These are phyloP conservation scores for Nitzschia palea DNA, from an alignment of 108 stramenopile genomes.

Conservation along the genomic window DNA sequence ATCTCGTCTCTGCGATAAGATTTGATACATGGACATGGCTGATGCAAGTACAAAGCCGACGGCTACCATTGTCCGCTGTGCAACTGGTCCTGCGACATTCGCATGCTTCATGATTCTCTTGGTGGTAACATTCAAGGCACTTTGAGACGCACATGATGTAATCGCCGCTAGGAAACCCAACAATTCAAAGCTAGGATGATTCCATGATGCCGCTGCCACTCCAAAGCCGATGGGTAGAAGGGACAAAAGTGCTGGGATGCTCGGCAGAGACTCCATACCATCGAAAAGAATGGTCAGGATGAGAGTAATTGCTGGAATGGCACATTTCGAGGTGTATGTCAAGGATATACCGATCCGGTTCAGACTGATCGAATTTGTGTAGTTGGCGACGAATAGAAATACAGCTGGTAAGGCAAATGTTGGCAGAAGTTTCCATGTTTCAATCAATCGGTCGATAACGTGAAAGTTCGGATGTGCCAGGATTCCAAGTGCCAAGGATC, in stretches of 20 bases:
- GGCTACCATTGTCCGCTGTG: constrained; percentile 72
- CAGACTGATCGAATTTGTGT: constrained; percentile 64
- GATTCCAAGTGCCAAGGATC: constrained; percentile 65
- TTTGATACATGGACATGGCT: constrained; percentile 31
- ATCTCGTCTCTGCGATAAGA: neutral
- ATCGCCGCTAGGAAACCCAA: constrained; percentile 68
- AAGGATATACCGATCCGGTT: constrained; percentile 78
- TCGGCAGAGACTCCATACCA: constrained; percentile 60
- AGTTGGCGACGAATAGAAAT: constrained; percentile 75
- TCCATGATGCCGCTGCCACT: constrained; percentile 76
- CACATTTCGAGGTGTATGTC: constrained; percentile 81
- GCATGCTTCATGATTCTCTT: constrained; percentile 61
- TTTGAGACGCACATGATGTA: constrained; percentile 63
- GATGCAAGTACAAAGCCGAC: constrained; percentile 61
- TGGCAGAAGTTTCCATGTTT: constrained; percentile 40
- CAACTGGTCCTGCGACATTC: constrained; percentile 53
- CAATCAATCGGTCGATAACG: constrained; percentile 38
- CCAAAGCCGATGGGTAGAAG: constrained; percentile 74
- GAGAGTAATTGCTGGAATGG: constrained; percentile 73
- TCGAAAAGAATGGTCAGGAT: constrained; percentile 62
- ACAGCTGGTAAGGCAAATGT: constrained; percentile 60
- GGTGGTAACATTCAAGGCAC: constrained; percentile 63
- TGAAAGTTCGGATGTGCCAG: constrained; percentile 55
- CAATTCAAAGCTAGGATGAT: constrained; percentile 67
- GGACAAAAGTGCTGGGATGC: constrained; percentile 44